Evolutionary conservation across 73 alveolate genomes (phyloP), one percentile per base, ranked within the genome.

Genomic region (Paramecium bursaria): DNA sequence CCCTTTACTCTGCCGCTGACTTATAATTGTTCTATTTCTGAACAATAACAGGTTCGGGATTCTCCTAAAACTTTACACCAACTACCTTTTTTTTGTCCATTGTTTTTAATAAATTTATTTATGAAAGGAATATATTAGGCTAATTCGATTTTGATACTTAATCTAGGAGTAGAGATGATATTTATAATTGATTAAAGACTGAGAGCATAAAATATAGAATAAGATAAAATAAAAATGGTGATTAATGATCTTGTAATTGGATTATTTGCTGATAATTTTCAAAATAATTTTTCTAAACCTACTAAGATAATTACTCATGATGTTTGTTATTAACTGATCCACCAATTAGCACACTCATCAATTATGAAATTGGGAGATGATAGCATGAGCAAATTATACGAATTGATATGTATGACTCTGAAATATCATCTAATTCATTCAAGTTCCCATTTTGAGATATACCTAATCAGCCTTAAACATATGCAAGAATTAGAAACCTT

Each of bases 51-150:
- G n/a, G 9, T 9, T 48, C 13, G 11, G 76, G 76, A 19, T 57
- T 27, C 27, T 57, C 76, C 49, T 57, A 30, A 10, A 57, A 57
- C 33, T 57, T 57, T 7, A 57, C 76, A 10, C 76, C 76, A n/a
- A 50, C 48, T 29, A 30, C 33, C 30, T 29, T 57, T 30, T 27
- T 57, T 11, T 50, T 57, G 27, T 29, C 33, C 33, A 30, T 57
- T 31, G 33, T 48, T 50, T 50, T 30, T 57, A 51, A 51, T 57
- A 27, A 57, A 30, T 57, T 57, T 23, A 57, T 27, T 23, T 30
- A 10, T 57, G 76, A 54, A 54, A 22, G 50, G 50, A 54, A 13
- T 27, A 22, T 54, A 29, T 27, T 30, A 30, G 76, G 76, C 76
- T 30, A 57, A 57, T 27, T 48, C 51, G 33, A 17, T 27, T 19